These are phyloP conservation scores for Akanthomyces muscarius DNA, from an alignment of 2,329 filamentous ascomycete genomes.

Conservation along the genomic window DNA sequence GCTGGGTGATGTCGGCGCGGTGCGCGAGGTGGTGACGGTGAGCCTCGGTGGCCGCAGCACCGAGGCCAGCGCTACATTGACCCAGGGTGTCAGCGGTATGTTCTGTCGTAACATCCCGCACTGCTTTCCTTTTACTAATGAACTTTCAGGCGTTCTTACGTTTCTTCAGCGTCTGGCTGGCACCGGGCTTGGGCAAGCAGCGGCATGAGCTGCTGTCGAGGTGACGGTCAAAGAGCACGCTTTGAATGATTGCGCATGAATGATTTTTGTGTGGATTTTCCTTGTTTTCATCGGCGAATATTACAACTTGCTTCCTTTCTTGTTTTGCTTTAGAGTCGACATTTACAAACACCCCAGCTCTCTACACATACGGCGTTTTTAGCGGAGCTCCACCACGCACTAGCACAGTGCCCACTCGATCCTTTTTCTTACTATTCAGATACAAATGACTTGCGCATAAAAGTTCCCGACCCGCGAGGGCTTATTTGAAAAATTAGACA, in stretches of 20 bases:
- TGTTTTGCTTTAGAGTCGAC: constrained; percentile 11
- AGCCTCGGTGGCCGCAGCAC: constrained; percentile 85
- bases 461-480: neutral
- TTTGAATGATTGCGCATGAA: neutral
- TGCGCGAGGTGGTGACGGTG: constrained; percentile 75
- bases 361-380: neutral
- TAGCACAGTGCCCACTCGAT: neutral
- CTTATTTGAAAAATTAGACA: neutral
- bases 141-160: constrained; percentile 22
- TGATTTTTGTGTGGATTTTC: neutral
- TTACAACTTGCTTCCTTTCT: neutral
- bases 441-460: neutral
- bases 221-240: neutral
- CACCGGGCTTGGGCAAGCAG: neutral
- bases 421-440: neutral
- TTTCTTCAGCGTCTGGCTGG: constrained; percentile 29
- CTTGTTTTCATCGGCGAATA: neutral
- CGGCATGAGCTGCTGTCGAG: neutral
- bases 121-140: neutral
- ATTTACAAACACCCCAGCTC: constrained; percentile 6
- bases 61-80: constrained; percentile 77
- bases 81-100: constrained; percentile 87
- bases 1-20: constrained; percentile 53
- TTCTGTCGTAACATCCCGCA: constrained; percentile 20
- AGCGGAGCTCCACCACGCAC: constrained; percentile 2